phyloP scores from a whole-genome alignment of 164 flowering plant genomes.

The Chimonanthus praecox region DNA sequence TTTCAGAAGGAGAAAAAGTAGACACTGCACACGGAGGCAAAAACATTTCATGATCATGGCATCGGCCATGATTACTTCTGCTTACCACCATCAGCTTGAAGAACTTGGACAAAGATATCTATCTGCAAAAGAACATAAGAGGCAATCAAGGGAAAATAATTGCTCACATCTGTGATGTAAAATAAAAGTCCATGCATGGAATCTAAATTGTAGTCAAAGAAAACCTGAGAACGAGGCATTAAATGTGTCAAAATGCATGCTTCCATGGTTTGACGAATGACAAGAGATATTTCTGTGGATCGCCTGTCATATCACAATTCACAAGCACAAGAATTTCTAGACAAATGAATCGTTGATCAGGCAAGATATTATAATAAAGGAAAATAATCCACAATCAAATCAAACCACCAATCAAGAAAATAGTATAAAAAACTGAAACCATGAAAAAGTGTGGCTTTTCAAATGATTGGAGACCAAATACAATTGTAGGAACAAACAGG shows the following conservation, averaged over 20 bases:
- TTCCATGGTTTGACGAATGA: constrained; percentile 96
- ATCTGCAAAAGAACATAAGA: constrained; percentile 50
- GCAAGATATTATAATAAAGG: not conserved
- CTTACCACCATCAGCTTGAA: constrained; percentile 99
- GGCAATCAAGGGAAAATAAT: not conserved
- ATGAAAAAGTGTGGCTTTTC: not conserved
- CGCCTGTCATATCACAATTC: constrained; percentile 40
- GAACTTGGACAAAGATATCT: constrained; percentile 95
- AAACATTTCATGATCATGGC: not conserved
- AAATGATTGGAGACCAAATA: not conserved
- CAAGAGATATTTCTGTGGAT: constrained; percentile 88
- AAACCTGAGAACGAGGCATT: constrained; percentile 95
- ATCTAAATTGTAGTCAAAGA: not conserved
- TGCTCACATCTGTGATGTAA: not conserved
- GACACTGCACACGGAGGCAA: not conserved
- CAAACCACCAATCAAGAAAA: not conserved
- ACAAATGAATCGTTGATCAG: not conserved
- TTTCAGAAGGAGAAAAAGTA: not conserved
- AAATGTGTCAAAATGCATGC: constrained; percentile 87
- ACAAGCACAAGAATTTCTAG: not conserved
- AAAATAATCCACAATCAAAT: not conserved
- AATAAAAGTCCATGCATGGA: not conserved
- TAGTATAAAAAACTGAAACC: too few species aligned
- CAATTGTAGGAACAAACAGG: too few species aligned
- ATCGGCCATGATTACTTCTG: not conserved